A percentile compares a stretch with the other conserved stretches of the same genome.
These are phyloP conservation scores for Ophiocordyceps australis DNA, from an alignment of 2,329 filamentous ascomycete species.

Conservation along the genomic window DNA sequence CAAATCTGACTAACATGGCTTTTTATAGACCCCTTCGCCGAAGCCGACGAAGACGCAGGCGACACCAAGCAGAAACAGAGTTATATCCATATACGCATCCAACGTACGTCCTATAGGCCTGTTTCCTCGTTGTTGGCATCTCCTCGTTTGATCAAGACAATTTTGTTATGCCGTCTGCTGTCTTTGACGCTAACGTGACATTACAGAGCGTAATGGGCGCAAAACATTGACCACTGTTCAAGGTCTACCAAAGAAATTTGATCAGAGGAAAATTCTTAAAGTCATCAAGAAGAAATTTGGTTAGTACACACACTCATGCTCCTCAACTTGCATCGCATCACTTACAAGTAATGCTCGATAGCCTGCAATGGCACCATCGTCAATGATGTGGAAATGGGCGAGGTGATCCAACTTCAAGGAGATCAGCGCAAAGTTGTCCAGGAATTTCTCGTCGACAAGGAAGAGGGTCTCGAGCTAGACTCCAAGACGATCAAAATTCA, in stretches of 20 bases:
- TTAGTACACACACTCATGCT: no score
- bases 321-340: no score
- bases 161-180: constrained; percentile 1
- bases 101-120: constrained; percentile 80
- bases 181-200: constrained; percentile 17
- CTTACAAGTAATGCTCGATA: constrained; percentile 12
- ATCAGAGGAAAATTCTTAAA: constrained; percentile 99
- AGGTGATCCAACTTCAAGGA: constrained; percentile 98
- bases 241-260: constrained; percentile 96
- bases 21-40: constrained; percentile 91
- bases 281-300: constrained; percentile 99
- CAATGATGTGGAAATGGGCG: constrained; percentile 87
- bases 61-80: constrained; percentile 90
- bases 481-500: constrained; percentile 90
- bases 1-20: constrained; percentile 7
- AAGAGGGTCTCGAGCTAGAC: constrained; percentile 84
- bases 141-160: no score
- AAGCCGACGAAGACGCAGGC: constrained; percentile 98
- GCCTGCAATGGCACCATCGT: constrained; percentile 99
- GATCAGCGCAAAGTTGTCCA: constrained; percentile 98
- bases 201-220: constrained; percentile 95
- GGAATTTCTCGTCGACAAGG: constrained; percentile 91
- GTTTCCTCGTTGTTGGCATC: constrained; percentile 2
- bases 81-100: constrained; percentile 99
- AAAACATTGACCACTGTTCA: constrained; percentile 99